Base-by-base conservation (phyloP, 1,284 basidiomycete genomes). In the Cryptococcus hybrid region DNA sequence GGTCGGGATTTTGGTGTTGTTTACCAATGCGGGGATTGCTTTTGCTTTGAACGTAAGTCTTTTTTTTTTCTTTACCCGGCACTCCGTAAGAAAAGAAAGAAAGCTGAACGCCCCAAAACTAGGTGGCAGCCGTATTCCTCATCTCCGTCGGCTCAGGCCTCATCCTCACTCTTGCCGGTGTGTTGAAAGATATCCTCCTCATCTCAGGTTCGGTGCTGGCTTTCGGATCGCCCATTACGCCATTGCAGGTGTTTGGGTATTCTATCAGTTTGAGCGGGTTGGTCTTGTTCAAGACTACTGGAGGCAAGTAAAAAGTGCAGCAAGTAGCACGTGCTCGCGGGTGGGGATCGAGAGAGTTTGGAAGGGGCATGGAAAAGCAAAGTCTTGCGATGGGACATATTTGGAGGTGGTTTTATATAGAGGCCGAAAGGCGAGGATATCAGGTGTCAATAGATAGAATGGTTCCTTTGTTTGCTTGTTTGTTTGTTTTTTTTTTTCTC, bases 111-210 rank as follows among this genome's bases (percentile, higher is more conserved):
- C 24, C 24, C 24, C 24, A 24, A 24, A 84, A 94, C 15, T n/a
- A 70, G 68, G 83, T 78, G 48, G 90, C 93, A 0, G 92, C 94
- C 15, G 94, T 98, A 36, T 98, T 95, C 83, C 83, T 98, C 59
- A 93, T 98, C 53, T 85, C 92, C 51, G 90, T 87, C 0, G 91
- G 88, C 3, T 88, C 87, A 57, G 92, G 93, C 3, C 83, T 98
- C 54, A 86, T 96, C 18, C 82, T 98, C 60, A 98, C 94, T 4
- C 85, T 98, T 13, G 92, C 94, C 6, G 95, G 95, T 60, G 94
- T 99, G 13, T 88, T 97, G 80, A 92, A 92, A 84, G 88, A 88
- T 60, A 76, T 78, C 60, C 83, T 98, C 40, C 86, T 98, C 63
- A 93, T 99, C 78, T 82, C 86, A 5, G 92, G 91, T 51, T 90